Base-by-base conservation (phyloP, 495 filamentous ascomycete species). In the Annulohypoxylon stygium region DNA sequence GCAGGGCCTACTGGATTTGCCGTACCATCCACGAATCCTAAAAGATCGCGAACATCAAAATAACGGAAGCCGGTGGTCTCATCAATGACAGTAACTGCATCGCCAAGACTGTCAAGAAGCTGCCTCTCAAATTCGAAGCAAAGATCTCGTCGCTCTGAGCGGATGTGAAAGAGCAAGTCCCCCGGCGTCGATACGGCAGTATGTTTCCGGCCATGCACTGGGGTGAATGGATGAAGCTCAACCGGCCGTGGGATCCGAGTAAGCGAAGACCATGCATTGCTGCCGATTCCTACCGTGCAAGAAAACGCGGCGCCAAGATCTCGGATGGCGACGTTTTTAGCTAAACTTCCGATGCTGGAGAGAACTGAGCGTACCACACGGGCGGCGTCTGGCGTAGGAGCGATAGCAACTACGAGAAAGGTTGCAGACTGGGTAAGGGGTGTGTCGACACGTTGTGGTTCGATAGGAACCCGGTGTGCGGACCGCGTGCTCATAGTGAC, bases 21-120 rank as follows among this genome's bases (percentile, higher is more conserved):
- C 0, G 86, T 89, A 1, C 87, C 87, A 41, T 89, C 87, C 5
- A 89, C 87, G 59, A 89, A 89, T 0, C 87, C 87, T 1, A 89
- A 82, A 0, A 89, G 84, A 71, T 89, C 87, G 14, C 87, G 86
- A 0, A 85, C 81, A 59, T 88, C 87, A 36, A 89, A 89, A 74
- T 89, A 88, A 14, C 87, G 86, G 75, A 89, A 89, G 0, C 87
- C 87, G 25, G 78, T 78, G 1, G 87, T 89, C 61, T 85, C 85
- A 58, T 89, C 87, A 3, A 84, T 80, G 0, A 88, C 78, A 0
- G 64, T 61, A 10, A 86, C 82, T 8, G 85, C 58, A 64, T 83
- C 81, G 4, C 86, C 86, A 4, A 89, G 81, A 4, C 65, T 70
- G 34, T 87, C 82, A 64, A 88, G 73, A 23, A 88, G 72, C 68